Evolutionary conservation across 345 rosid species (phyloP), one percentile per base, ranked within the genome.

Genomic region (Salix brachista): DNA sequence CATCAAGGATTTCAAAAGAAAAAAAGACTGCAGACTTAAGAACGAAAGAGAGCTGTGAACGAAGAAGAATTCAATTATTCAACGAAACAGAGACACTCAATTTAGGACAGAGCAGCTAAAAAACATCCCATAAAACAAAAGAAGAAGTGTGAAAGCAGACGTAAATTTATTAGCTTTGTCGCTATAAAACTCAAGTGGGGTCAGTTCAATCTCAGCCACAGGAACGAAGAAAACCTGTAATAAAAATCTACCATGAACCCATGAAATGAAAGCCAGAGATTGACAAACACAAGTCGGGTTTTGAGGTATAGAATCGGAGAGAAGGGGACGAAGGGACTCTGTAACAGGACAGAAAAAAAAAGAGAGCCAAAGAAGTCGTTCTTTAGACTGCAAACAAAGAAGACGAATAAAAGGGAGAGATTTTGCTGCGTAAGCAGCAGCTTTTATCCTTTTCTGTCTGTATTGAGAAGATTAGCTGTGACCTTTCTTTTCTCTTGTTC

Each of bases 191-290:
- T 66, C 1, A 5, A 37, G 78, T 67, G 78, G 78, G 72, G 78
- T 75, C 78, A 75, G 46, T 67, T 75, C 66, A 67, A 67, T 46
- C 52, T 32, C 72, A 67, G 67, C 78, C 78, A 67, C 73, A 52
- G 26, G 72, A 52, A 44, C 30, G 36, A 54, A 36, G 28, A 48
- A 41, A 61, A 18, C 9, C 69, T 9, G 23, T 58, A 26, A 62
- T 8, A 19, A 64, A 19, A 25, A 1, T 19, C 69, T 8, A 19
- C 25, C 37, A 10, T 32, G 11, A n/a, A 14, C 50, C 50, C 11
- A 54, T 6, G 58, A 17, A 58, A 26, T 56, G 30, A 13, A 52
- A 26, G 5, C 10, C 17, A 23, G 23, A 12, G 37, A 19, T 1
- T n/a, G 26, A 1, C 18, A 66, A 50, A 50, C 50, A 17, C 23